These are phyloP conservation scores for Takakia lepidozioides DNA, from an alignment of 225 moss, liverwort and hornwort genomes.

Conservation along the genomic window DNA sequence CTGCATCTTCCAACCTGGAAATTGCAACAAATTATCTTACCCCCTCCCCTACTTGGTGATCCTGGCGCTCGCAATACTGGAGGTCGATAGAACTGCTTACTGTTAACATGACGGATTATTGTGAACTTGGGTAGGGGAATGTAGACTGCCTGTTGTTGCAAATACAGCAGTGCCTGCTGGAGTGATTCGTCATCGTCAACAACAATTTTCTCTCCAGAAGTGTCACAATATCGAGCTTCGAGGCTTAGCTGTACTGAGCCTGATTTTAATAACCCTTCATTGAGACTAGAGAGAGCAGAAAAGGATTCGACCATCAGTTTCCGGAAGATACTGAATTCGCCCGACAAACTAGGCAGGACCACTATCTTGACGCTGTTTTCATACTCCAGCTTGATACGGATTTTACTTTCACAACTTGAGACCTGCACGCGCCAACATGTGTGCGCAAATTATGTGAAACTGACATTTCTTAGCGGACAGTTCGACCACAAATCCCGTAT, in stretches of 20 bases:
- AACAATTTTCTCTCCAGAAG: conserved; percentile 1
- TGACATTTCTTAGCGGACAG: no score
- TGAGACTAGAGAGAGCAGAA: neutral
- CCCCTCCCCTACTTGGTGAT: neutral
- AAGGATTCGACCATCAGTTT: neutral
- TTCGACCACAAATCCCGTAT: no score
- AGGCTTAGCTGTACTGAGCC: neutral
- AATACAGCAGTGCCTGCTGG: neutral
- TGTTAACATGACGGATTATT: neutral
- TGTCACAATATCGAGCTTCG: conserved; percentile 1
- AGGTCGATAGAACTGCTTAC: neutral
- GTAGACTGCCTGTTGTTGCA: neutral
- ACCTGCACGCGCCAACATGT: no score
- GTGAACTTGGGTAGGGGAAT: neutral
- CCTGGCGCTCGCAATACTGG: neutral
- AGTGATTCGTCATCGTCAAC: conserved; percentile 2
- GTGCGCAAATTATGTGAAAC: no score
- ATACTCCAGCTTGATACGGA: conserved; percentile 5
- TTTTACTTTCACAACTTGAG: no score
- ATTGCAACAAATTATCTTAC: conserved; percentile 5
- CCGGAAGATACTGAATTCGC: neutral
- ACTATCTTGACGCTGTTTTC: conserved; percentile 1
- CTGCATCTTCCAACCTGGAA: conserved; percentile 17
- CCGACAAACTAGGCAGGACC: neutral
- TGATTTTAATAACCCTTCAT: neutral